phyloP scores from a whole-genome alignment of 2,329 filamentous ascomycete genomes.

The Stagonosporopsis rhizophila region DNA sequence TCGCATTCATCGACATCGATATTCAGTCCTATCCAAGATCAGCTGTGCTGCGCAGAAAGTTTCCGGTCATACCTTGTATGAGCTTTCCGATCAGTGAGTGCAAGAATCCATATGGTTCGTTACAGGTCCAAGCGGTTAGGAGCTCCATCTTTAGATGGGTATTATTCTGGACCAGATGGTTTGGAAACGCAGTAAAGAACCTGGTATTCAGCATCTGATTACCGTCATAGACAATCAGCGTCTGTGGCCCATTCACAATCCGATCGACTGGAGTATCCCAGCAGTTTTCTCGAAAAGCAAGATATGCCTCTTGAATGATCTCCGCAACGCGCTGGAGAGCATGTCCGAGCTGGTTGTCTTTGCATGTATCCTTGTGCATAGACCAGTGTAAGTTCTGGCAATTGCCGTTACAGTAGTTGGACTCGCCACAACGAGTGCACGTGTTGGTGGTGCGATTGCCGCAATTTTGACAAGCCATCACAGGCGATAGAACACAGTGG shows the following conservation, averaged over 20 bases:
- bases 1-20: no score
- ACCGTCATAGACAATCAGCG: slow-evolving; percentile 1
- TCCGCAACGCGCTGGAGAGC: neutral
- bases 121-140: neutral
- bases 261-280: slow-evolving; percentile 3
- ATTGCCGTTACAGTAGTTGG: neutral
- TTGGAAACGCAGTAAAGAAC: neutral
- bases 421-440: neutral
- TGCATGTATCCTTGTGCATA: neutral
- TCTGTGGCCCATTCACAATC: neutral
- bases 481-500: slow-evolving; percentile 49
- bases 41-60: no score
- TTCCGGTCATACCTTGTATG: neutral
- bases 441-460: neutral
- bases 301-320: slow-evolving; percentile 7
- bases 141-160: neutral
- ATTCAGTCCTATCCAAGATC: no score
- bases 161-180: neutral
- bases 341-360: neutral
- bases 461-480: slow-evolving; percentile 51
- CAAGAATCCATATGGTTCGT: neutral
- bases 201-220: neutral
- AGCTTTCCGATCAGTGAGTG: neutral
- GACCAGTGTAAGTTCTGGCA: neutral
- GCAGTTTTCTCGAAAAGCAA: slow-evolving; percentile 12